Percentiles rank a stretch among this genome's conserved stretches.
phyloP scores from a whole-genome alignment of 805 yeast species.

The Metschnikowia kofuensis region DNA sequence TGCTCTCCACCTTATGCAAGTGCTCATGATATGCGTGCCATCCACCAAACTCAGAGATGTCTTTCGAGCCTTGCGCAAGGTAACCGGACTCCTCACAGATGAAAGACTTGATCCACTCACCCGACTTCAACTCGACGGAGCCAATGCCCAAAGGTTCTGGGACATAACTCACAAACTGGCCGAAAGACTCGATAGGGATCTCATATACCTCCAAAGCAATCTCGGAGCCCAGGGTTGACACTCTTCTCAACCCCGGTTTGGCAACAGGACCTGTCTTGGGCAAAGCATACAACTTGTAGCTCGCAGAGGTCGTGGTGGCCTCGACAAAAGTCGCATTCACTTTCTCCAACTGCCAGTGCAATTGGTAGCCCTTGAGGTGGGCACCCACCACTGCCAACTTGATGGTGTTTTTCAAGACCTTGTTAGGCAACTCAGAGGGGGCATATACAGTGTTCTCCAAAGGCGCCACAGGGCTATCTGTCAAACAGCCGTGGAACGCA shows the following conservation, averaged over 20 bases:
- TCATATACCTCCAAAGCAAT: slow-evolving; percentile 82
- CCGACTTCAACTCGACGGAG: slow-evolving; percentile 75
- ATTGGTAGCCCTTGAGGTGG: slow-evolving; percentile 81
- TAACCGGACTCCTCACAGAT: slow-evolving; percentile 93
- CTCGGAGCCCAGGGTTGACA: slow-evolving; percentile 48
- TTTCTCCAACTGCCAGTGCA: slow-evolving; percentile 91
- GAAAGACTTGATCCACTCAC: slow-evolving; percentile 86
- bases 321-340: slow-evolving; percentile 71
- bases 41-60: slow-evolving; percentile 85
- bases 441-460: slow-evolving; percentile 46
- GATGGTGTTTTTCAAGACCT: slow-evolving; percentile 28
- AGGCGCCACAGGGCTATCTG: slow-evolving; percentile 32
- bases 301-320: slow-evolving; percentile 64
- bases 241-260: slow-evolving; percentile 88
- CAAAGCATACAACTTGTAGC: slow-evolving; percentile 77
- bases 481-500: slow-evolving; percentile 57
- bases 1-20: slow-evolving; percentile 26
- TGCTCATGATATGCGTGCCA: slow-evolving; percentile 67
- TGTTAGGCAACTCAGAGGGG: slow-evolving; percentile 16
- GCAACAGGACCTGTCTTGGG: slow-evolving; percentile 78
- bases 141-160: slow-evolving; percentile 97
- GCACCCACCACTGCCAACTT: slow-evolving; percentile 95
- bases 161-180: slow-evolving; percentile 80
- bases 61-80: slow-evolving; percentile 63
- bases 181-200: slow-evolving; percentile 74